A percentile compares a stretch with the other conserved stretches of the same genome.
phyloP scores from a whole-genome alignment of 495 filamentous ascomycete genomes.

The Cladorrhinum samala region DNA sequence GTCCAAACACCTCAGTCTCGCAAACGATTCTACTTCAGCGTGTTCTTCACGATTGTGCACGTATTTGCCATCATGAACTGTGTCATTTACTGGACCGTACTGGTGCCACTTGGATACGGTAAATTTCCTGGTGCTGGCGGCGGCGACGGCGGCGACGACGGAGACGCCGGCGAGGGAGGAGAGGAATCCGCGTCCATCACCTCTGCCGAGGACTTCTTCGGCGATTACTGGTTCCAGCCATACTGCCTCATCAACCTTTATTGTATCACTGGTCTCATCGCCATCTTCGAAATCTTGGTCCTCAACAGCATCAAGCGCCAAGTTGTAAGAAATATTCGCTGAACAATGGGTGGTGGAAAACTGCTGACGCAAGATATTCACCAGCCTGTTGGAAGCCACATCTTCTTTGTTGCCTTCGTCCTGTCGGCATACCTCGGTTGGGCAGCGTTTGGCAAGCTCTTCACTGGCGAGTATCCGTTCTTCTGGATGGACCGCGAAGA shows the following conservation, averaged over 20 bases:
- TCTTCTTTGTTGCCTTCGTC: constrained; percentile 31
- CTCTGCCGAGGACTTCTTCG: constrained; percentile 22
- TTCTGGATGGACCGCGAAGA: constrained; percentile 43
- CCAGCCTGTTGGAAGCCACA: constrained; percentile 35
- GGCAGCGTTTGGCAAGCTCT: constrained; percentile 40
- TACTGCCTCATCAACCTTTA: constrained; percentile 44
- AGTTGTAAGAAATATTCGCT: too few relatives aligned
- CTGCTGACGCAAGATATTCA: constrained; percentile 8
- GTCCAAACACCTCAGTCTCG: constrained; percentile 25
- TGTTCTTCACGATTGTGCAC: constrained; percentile 43
- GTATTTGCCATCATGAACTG: constrained; percentile 41
- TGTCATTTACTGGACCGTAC: constrained; percentile 41
- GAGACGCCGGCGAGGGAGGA: too few relatives aligned
- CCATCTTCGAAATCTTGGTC: constrained; percentile 39
- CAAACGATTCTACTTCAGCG: constrained; percentile 39
- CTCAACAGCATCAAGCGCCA: constrained; percentile 47
- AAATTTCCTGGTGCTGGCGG: constrained; percentile 14
- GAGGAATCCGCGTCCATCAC: background rate
- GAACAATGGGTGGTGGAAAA: too few relatives aligned
- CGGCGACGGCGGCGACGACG: background rate
- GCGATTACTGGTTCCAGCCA: constrained; percentile 28
- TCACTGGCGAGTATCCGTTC: constrained; percentile 41
- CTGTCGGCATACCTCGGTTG: constrained; percentile 41
- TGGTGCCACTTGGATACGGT: constrained; percentile 34
- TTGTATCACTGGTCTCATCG: constrained; percentile 35